Percentiles rank a stretch among this genome's conserved stretches.
These are phyloP conservation scores for Plectosphaerella cucumerina DNA, from an alignment of 2,329 filamentous ascomycete genomes.

Conservation along the genomic window DNA sequence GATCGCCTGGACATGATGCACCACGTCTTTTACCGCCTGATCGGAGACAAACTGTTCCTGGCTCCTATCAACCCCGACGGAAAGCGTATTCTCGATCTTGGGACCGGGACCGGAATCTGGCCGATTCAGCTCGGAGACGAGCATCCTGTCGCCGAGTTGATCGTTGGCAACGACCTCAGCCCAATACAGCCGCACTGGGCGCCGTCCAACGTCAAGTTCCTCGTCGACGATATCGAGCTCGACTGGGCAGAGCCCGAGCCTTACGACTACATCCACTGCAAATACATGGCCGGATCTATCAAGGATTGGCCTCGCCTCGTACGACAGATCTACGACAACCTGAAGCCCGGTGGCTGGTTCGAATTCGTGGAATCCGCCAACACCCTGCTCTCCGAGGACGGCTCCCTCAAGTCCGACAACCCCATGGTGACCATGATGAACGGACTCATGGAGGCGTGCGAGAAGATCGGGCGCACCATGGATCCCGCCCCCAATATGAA, in stretches of 20 bases:
- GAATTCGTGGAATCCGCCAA: conserved; percentile 6
- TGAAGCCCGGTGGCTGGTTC: conserved; percentile 6
- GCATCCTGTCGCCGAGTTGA: conserved; percentile 17
- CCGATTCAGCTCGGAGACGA: conserved; percentile 36
- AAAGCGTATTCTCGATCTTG: conserved; percentile 15
- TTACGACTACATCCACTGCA: conserved; percentile 12
- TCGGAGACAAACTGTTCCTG: conserved; percentile 17
- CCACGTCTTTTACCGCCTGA: conserved; percentile 23
- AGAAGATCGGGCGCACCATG: conserved; percentile 22
- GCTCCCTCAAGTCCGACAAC: conserved; percentile 1
- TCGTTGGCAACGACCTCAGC: conserved; percentile 28
- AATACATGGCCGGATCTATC: conserved; percentile 22
- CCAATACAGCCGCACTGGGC: conserved; percentile 33
- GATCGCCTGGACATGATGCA: conserved; percentile 34
- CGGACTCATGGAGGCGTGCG: conserved; percentile 17
- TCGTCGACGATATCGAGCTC: conserved; percentile 59
- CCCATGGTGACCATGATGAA: conserved; percentile 16
- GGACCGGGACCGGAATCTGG: conserved; percentile 19
- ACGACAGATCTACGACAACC: conserved; percentile 3
- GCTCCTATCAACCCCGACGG: conserved; percentile 1
- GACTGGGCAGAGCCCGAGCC: conserved; percentile 1
- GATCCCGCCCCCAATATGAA: conserved; percentile 19
- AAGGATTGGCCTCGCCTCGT: conserved; percentile 20
- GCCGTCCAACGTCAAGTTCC: conserved; percentile 71
- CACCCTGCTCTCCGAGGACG: conserved; percentile 6